Evolutionary conservation across 2,329 filamentous ascomycete species (phyloP), one percentile per base, ranked within the genome.

Genomic region (Colletotrichum cereale): DNA sequence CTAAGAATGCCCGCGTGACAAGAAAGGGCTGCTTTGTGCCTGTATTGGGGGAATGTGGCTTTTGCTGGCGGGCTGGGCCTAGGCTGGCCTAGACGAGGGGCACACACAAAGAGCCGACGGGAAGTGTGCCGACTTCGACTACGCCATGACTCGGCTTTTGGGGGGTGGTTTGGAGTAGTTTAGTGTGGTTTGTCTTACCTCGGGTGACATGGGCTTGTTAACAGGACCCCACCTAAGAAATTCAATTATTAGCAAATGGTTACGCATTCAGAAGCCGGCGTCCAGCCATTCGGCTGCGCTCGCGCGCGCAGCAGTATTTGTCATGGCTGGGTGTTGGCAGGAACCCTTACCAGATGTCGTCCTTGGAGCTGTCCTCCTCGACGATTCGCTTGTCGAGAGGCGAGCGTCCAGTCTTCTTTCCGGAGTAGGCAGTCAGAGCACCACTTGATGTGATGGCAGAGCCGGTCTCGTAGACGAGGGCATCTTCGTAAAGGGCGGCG

Each of bases 301-400:
- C 31, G 44, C 24, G 47, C 42, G 10, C 66, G 50, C 58, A n/a
- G 21, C 52, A 1, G 21, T n/a, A 40, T 44, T 60, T 36, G 38
- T 66, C 24, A 52, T 40, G 55, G 21, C 10, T 34, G 31, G 21
- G 4, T 14, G n/a, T 16, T 10, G 21, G 11, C 12, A 6, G 10
- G 4, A 18, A n/a, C 42, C 79, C 85, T 69, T 82, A 87, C 96
- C 96, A 99, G 80, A 99, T 89, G 73, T 99, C 91, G 68, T 96
- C 92, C 83, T 97, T 92, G 75, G 96, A 98, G 74, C 90, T 87
- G 72, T 91, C 86, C 84, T 99, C 96, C 86, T 97, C 91, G 81
- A 99, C 96, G 81, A 99, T 93, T 82, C 96, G 92, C 92, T 99
- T 99, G 86, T 99, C 96, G 67, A 94, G 91, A 31, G 96, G 96